phyloP scores from a whole-genome alignment of 495 filamentous ascomycete species.

The Neohortaea acidophila region DNA sequence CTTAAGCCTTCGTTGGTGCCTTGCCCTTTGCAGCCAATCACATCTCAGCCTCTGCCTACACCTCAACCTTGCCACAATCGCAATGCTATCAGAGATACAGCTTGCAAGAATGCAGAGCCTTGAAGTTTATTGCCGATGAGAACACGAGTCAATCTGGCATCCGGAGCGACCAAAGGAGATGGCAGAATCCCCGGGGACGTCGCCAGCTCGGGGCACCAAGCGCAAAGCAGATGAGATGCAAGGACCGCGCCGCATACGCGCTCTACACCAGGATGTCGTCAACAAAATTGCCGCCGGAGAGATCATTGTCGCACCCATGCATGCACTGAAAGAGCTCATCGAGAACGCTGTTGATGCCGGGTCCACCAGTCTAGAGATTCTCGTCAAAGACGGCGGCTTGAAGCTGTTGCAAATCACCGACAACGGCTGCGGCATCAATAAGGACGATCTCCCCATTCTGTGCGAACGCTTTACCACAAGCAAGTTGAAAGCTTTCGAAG shows the following conservation, averaged over 20 bases:
- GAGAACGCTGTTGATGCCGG: slow-evolving; percentile 97
- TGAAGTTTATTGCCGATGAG: too few species aligned
- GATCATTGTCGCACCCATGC: slow-evolving; percentile 94
- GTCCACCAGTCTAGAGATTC: slow-evolving; percentile 75
- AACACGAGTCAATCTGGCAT: too few species aligned
- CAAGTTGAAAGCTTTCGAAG: slow-evolving; percentile 89
- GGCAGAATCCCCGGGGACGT: too few species aligned
- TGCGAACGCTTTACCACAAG: slow-evolving; percentile 97
- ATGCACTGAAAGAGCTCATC: slow-evolving; percentile 93
- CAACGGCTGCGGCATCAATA: slow-evolving; percentile 89
- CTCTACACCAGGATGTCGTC: slow-evolving; percentile 86
- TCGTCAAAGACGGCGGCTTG: slow-evolving; percentile 92
- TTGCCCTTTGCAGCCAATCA: too few species aligned
- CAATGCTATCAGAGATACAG: too few species aligned
- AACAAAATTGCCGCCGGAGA: slow-evolving; percentile 99
- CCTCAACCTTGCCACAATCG: too few species aligned
- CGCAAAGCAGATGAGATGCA: slow-evolving; percentile 40
- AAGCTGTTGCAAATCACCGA: slow-evolving; percentile 96
- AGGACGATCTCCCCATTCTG: slow-evolving; percentile 77
- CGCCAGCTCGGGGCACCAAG: slow-evolving; percentile 43
- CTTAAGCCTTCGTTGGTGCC: too few species aligned
- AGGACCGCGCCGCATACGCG: slow-evolving; percentile 62
- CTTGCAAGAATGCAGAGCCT: too few species aligned
- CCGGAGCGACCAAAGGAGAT: too few species aligned
- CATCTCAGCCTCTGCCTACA: too few species aligned